Conservation (phyloP, 768 basidiomycete species). For the Lyophyllum atratum region DNA sequence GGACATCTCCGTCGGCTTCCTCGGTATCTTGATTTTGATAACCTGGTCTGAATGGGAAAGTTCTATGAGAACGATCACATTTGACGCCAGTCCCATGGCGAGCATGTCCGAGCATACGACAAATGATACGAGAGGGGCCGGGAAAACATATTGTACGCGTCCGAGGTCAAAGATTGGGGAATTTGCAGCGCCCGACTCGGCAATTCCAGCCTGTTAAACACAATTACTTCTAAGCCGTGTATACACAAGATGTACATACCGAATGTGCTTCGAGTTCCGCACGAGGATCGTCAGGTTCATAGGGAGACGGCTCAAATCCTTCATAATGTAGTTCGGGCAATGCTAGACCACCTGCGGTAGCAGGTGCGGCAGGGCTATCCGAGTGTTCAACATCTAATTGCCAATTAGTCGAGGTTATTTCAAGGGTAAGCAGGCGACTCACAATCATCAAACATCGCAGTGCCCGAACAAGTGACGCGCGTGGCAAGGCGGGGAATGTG, state of each 20-base stretch:
- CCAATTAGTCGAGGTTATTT: slow-evolving; percentile 10
- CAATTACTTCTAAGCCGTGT: not conserved
- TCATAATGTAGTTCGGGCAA: slow-evolving; percentile 75
- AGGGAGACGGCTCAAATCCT: slow-evolving; percentile 81
- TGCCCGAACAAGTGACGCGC: not conserved
- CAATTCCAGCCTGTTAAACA: slow-evolving; percentile 27
- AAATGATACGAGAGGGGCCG: slow-evolving; percentile 80
- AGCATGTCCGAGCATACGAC: slow-evolving; percentile 87
- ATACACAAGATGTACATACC: slow-evolving; percentile 17
- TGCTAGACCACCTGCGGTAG: slow-evolving; percentile 33
- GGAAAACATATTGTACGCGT: slow-evolving; percentile 85
- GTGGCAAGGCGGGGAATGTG: not conserved
- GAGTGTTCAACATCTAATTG: slow-evolving; percentile 85
- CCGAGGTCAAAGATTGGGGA: slow-evolving; percentile 80
- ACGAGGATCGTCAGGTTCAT: slow-evolving; percentile 50
- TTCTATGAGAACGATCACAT: slow-evolving; percentile 85
- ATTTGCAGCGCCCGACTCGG: slow-evolving; percentile 34
- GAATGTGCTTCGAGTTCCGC: slow-evolving; percentile 39
- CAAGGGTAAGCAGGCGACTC: slow-evolving; percentile 28
- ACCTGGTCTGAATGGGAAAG: slow-evolving; percentile 87
- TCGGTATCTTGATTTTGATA: slow-evolving; percentile 73
- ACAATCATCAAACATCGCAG: slow-evolving; percentile 69
- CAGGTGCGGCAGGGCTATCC: slow-evolving; percentile 46
- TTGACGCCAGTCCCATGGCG: slow-evolving; percentile 78
- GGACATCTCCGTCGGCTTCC: slow-evolving; percentile 73